Conservation (phyloP, 169 alveolate species). For the Plasmodium billcollinsi region DNA sequence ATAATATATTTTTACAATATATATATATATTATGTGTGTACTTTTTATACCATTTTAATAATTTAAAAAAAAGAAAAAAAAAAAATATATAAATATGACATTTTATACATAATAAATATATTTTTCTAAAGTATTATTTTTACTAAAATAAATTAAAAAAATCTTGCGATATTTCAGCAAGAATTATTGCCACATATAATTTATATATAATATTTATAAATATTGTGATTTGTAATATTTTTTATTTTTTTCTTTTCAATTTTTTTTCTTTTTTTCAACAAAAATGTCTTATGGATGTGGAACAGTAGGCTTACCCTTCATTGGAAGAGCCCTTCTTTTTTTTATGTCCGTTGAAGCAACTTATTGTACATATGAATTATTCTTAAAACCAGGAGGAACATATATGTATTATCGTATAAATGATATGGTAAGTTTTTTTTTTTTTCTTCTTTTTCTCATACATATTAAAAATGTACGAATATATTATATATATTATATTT, state of each 20-base stretch:
- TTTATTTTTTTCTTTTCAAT: background rate
- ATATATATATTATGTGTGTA: no score
- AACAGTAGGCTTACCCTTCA: slow-evolving; percentile 50
- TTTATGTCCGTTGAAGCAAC: slow-evolving; percentile 51
- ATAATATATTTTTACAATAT: no score
- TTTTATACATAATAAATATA: no score
- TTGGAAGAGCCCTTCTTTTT: slow-evolving; percentile 48
- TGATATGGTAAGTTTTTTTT: slow-evolving; percentile 24
- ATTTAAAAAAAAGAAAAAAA: no score
- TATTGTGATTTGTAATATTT: background rate
- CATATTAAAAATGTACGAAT: background rate
- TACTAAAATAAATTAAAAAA: no score
- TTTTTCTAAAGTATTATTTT: no score
- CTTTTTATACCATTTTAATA: no score
- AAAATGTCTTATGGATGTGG: slow-evolving; percentile 72
- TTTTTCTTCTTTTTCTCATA: background rate
- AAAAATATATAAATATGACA: no score
- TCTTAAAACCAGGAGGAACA: slow-evolving; percentile 44
- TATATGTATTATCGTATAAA: slow-evolving; percentile 25
- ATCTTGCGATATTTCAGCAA: no score
- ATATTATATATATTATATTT: background rate
- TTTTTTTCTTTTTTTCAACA: background rate
- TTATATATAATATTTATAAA: background rate
- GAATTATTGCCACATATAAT: no score
- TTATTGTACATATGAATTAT: slow-evolving; percentile 24